These are phyloP conservation scores for Penicillium sp. DNA, from an alignment of 2,329 filamentous ascomycete genomes.

Conservation along the genomic window DNA sequence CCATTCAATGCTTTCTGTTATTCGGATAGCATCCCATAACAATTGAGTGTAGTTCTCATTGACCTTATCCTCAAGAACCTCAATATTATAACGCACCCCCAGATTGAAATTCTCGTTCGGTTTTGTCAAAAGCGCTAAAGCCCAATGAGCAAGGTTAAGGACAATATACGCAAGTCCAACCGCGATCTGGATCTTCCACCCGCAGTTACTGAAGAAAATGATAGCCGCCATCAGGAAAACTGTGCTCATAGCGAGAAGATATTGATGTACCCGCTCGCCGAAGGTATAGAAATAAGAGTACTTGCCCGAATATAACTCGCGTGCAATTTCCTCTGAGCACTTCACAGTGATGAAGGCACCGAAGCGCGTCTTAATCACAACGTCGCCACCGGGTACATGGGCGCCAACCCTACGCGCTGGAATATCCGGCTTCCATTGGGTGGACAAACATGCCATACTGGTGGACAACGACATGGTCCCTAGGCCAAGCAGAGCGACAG, in stretches of 20 bases:
- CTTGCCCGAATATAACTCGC: conserved; percentile 64
- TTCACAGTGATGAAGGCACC: conserved; percentile 61
- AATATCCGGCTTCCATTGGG: conserved; percentile 59
- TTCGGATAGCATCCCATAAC: conserved; percentile 61
- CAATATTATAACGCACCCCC: conserved; percentile 48
- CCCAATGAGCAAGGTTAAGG: conserved; percentile 63
- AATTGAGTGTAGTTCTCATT: conserved; percentile 55
- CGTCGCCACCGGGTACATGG: too few species aligned
- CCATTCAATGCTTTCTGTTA: conserved; percentile 57
- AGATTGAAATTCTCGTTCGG: conserved; percentile 57
- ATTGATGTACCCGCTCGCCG: conserved; percentile 50
- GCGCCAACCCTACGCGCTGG: conserved; percentile 58
- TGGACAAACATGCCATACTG: conserved; percentile 58
- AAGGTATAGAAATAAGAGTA: conserved; percentile 62
- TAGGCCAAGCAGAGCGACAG: conserved; percentile 55
- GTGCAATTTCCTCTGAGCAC: conserved; percentile 61
- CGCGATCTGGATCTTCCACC: conserved; percentile 61
- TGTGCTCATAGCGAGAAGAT: too few species aligned
- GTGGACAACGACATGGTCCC: conserved; percentile 55
- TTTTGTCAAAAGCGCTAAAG: conserved; percentile 52
- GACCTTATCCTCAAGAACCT: conserved; percentile 47
- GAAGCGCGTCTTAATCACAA: conserved; percentile 63
- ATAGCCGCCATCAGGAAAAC: conserved; percentile 63
- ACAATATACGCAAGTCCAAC: conserved; percentile 60
- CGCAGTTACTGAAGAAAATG: conserved; percentile 62